Percentiles rank a stretch among this genome's conserved stretches.
phyloP scores from a whole-genome alignment of 2,329 filamentous ascomycete genomes.

The Neonectria neomacrospora region DNA sequence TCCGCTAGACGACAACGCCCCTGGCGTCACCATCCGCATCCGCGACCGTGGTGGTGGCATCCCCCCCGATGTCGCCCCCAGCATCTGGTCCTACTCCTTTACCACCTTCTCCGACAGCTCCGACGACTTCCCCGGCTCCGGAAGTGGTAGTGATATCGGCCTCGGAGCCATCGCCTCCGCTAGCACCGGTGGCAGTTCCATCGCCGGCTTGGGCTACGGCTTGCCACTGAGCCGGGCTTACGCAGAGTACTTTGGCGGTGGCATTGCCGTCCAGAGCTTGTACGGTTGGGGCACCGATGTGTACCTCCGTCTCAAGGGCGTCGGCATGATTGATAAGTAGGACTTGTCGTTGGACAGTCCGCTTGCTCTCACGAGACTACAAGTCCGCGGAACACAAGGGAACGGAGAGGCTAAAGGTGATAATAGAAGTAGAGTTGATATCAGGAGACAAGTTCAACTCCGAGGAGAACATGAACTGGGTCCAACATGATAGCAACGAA shows the following conservation, averaged over 20 bases:
- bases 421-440: constrained; percentile 6
- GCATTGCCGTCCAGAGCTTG: constrained; percentile 92
- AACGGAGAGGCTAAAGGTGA: neutral
- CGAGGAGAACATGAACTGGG: constrained; percentile 17
- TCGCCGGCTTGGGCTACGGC: constrained; percentile 93
- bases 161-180: constrained; percentile 79
- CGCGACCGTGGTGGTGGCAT: constrained; percentile 96
- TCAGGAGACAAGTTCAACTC: constrained; percentile 22
- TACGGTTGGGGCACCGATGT: constrained; percentile 90
- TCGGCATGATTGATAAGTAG: constrained; percentile 62
- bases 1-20: constrained; percentile 72
- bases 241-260: constrained; percentile 97
- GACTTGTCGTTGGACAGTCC: neutral
- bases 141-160: constrained; percentile 59
- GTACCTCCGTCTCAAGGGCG: constrained; percentile 72
- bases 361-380: neutral
- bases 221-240: constrained; percentile 91
- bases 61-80: constrained; percentile 80
- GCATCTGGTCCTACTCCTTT: constrained; percentile 98
- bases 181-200: constrained; percentile 80
- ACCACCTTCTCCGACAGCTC: constrained; percentile 83
- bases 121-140: constrained; percentile 54
- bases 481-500: neutral
- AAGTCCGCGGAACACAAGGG: neutral
- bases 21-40: constrained; percentile 94